Evolutionary conservation across 1,139 yeast genomes (phyloP).

Genomic region (Yamadazyma siamensis): DNA sequence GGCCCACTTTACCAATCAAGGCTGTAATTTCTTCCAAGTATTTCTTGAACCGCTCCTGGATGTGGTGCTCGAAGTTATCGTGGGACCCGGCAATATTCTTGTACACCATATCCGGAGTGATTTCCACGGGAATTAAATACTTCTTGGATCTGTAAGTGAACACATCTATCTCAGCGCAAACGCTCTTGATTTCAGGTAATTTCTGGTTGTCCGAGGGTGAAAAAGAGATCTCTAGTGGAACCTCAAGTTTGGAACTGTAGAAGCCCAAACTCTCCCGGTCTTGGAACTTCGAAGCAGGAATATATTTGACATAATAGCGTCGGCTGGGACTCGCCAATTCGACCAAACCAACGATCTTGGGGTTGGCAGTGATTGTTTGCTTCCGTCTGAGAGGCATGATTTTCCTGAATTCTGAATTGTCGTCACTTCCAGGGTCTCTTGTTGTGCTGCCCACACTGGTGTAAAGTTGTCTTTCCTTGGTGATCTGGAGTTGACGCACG

Average conservation of each 20-base stretch:
- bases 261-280: constrained; percentile 5
- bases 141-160: constrained; percentile 37
- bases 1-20: constrained; percentile 29
- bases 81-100: constrained; percentile 17
- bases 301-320: constrained; percentile 27
- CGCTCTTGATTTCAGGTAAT: constrained; percentile 29
- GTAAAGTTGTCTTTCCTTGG: constrained; percentile 19
- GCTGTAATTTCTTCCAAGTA: constrained; percentile 25
- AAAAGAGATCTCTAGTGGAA: constrained; percentile 37
- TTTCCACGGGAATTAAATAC: constrained; percentile 38
- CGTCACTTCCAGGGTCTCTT: background rate
- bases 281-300: constrained; percentile 27
- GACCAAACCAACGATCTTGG: constrained; percentile 33
- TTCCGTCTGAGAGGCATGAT: constrained; percentile 30
- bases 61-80: constrained; percentile 37
- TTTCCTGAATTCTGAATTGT: constrained; percentile 1
- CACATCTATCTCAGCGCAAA: constrained; percentile 33
- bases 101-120: constrained; percentile 41
- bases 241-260: constrained; percentile 19
- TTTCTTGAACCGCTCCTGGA: constrained; percentile 30
- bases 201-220: constrained; percentile 14
- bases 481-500: constrained; percentile 12
- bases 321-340: constrained; percentile 34
- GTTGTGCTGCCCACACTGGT: constrained; percentile 1
- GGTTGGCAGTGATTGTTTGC: constrained; percentile 30